Conservation (phyloP, 331 rosid genomes). For the Ulmus americana region DNA sequence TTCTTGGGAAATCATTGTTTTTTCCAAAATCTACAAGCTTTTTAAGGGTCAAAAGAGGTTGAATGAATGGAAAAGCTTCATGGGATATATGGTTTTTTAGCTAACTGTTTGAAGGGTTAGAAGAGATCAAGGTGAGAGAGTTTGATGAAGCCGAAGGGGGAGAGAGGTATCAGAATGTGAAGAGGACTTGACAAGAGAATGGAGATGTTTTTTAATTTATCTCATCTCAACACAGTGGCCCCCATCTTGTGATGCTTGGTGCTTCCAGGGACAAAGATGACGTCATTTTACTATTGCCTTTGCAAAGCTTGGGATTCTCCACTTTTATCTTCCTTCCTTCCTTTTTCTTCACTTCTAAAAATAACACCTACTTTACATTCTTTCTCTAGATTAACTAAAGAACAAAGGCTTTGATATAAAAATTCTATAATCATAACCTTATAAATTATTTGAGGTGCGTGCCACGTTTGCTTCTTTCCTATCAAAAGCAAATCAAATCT, state of each 20-base stretch:
- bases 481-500: slow-evolving; percentile 1
- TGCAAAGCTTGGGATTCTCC: slow-evolving; percentile 77
- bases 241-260: slow-evolving; percentile 61
- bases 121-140: slow-evolving; percentile 21
- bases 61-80: slow-evolving; percentile 23
- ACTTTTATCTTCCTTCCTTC: slow-evolving; percentile 40
- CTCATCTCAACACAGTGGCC: slow-evolving; percentile 34
- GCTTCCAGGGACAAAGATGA: slow-evolving; percentile 62
- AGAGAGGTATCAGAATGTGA: slow-evolving; percentile 18
- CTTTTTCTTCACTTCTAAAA: slow-evolving; percentile 32
- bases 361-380: slow-evolving; percentile 32
- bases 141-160: slow-evolving; percentile 18
- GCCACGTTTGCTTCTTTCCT: slow-evolving; percentile 38
- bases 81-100: slow-evolving; percentile 15
- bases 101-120: slow-evolving; percentile 29
- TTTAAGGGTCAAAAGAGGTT: slow-evolving; percentile 23
- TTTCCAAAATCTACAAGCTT: slow-evolving; percentile 9
- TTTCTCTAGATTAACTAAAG: slow-evolving; percentile 34
- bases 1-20: slow-evolving; percentile 35
- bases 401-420: slow-evolving; percentile 30
- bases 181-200: slow-evolving; percentile 27
- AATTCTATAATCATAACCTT: slow-evolving; percentile 36
- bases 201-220: background rate
- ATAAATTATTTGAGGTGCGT: slow-evolving; percentile 41
- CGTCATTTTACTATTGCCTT: slow-evolving; percentile 61